phyloP scores from a whole-genome alignment of 2,329 filamentous ascomycete genomes.

The Didymosphaeria variabile region DNA sequence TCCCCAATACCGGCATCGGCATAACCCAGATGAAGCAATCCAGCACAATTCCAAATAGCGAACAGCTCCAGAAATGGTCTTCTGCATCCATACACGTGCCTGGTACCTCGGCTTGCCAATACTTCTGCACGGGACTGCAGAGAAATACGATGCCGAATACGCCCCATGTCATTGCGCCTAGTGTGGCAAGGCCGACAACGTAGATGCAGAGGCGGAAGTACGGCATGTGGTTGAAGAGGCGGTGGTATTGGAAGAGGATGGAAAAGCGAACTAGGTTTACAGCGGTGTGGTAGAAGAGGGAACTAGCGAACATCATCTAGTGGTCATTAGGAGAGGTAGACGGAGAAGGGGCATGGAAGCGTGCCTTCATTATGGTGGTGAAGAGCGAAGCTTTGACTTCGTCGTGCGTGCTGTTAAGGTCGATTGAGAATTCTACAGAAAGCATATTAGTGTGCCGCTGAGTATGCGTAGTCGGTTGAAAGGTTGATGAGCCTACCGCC shows the following conservation, averaged over 20 bases:
- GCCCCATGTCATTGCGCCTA: slow-evolving; percentile 36
- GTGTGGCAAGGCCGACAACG: slow-evolving; percentile 26
- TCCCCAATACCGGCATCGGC: slow-evolving; percentile 40
- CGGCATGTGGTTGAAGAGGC: slow-evolving; percentile 30
- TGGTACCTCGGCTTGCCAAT: slow-evolving; percentile 30
- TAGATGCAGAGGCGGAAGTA: slow-evolving; percentile 26
- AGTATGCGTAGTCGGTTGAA: background rate
- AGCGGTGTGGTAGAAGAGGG: slow-evolving; percentile 41
- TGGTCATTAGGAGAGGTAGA: slow-evolving; percentile 2
- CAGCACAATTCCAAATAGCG: slow-evolving; percentile 38
- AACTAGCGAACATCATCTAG: slow-evolving; percentile 43
- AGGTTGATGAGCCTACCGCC: slow-evolving; percentile 23
- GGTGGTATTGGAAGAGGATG: slow-evolving; percentile 44
- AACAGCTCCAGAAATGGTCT: slow-evolving; percentile 36
- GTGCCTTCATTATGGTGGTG: slow-evolving; percentile 32
- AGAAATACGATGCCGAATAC: slow-evolving; percentile 41
- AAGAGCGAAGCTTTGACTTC: slow-evolving; percentile 13
- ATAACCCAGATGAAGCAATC: slow-evolving; percentile 44
- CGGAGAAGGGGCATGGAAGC: background rate
- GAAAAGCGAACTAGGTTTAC: slow-evolving; percentile 45
- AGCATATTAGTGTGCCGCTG: background rate
- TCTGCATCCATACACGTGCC: slow-evolving; percentile 38
- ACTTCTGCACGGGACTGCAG: slow-evolving; percentile 36
- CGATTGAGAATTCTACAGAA: slow-evolving; percentile 19
- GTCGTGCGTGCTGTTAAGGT: slow-evolving; percentile 2